These are phyloP conservation scores for Ambrosiella beaveri DNA, from an alignment of 2,329 filamentous ascomycete species.

Conservation along the genomic window DNA sequence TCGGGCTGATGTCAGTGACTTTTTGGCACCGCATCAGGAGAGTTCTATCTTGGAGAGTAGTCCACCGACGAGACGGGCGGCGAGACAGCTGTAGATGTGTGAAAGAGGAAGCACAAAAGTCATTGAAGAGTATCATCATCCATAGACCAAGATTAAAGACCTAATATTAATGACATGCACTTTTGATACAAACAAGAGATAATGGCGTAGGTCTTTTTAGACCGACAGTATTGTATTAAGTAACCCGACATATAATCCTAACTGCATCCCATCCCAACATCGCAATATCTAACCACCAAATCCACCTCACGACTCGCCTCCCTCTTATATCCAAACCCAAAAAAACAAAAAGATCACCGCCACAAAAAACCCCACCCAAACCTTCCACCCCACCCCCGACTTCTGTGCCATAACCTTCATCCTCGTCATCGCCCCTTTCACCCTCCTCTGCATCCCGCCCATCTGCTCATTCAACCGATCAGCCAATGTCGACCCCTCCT, in stretches of 20 bases:
- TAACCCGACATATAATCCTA: too few relatives aligned
- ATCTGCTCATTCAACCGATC: slow-evolving; percentile 96
- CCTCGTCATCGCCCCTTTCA: slow-evolving; percentile 86
- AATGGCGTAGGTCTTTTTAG: too few relatives aligned
- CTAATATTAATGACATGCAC: too few relatives aligned
- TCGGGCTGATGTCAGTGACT: slow-evolving; percentile 38
- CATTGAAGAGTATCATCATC: neutral
- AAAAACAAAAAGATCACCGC: slow-evolving; percentile 69
- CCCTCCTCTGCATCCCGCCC: slow-evolving; percentile 61
- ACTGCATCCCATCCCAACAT: too few relatives aligned
- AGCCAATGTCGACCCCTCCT: slow-evolving; percentile 70
- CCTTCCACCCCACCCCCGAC: slow-evolving; percentile 89
- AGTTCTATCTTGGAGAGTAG: slow-evolving; percentile 40
- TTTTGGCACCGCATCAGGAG: slow-evolving; percentile 37
- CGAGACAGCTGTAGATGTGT: neutral
- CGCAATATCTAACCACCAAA: neutral
- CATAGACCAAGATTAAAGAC: neutral
- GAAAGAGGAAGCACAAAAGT: neutral
- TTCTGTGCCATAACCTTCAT: slow-evolving; percentile 93
- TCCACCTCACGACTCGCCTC: neutral
- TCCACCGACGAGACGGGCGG: slow-evolving; percentile 19
- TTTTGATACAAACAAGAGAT: neutral
- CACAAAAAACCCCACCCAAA: slow-evolving; percentile 80
- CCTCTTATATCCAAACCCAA: slow-evolving; percentile 65
- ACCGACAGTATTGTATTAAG: too few relatives aligned